These are phyloP conservation scores for Spergularia marina DNA, from an alignment of 148 eudicot species.

Conservation along the genomic window DNA sequence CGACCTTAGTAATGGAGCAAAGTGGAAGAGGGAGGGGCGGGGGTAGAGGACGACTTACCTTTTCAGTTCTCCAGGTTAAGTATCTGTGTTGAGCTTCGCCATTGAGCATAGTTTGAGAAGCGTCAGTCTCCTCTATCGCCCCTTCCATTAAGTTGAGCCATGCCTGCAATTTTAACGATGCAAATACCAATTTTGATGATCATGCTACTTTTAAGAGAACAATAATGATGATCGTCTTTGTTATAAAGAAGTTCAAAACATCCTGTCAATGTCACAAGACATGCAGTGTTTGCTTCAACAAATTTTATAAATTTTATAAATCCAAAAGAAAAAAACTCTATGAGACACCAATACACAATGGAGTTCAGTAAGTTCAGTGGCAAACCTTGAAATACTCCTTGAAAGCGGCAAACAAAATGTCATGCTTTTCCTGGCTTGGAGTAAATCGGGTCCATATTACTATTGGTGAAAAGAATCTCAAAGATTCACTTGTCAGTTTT, in stretches of 20 bases:
- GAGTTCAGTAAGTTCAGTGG: slow-evolving; percentile 1
- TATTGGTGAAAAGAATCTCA: slow-evolving; percentile 92
- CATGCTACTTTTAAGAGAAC: neutral
- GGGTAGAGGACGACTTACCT: slow-evolving; percentile 31
- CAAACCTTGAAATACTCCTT: slow-evolving; percentile 77
- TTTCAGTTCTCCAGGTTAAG: slow-evolving; percentile 88
- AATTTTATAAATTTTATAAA: neutral
- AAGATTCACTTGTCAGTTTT: slow-evolving; percentile 78
- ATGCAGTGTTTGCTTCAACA: neutral
- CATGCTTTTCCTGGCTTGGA: slow-evolving; percentile 51
- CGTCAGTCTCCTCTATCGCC: slow-evolving; percentile 50
- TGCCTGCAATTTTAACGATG: slow-evolving; percentile 41
- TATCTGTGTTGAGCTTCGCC: slow-evolving; percentile 80
- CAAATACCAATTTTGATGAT: neutral
- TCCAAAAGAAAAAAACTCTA: neutral
- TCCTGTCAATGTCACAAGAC: neutral
- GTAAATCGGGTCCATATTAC: slow-evolving; percentile 87
- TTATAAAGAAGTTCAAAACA: neutral
- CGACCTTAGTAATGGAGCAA: neutral
- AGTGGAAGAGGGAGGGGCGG: neutral
- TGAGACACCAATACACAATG: neutral
- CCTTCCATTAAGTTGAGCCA: slow-evolving; percentile 80
- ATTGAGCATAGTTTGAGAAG: slow-evolving; percentile 42
- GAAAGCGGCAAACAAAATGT: slow-evolving; percentile 67
- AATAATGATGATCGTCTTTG: neutral